Evolutionary conservation across 345 rosid species (phyloP).

Genomic region (Firmiana major): DNA sequence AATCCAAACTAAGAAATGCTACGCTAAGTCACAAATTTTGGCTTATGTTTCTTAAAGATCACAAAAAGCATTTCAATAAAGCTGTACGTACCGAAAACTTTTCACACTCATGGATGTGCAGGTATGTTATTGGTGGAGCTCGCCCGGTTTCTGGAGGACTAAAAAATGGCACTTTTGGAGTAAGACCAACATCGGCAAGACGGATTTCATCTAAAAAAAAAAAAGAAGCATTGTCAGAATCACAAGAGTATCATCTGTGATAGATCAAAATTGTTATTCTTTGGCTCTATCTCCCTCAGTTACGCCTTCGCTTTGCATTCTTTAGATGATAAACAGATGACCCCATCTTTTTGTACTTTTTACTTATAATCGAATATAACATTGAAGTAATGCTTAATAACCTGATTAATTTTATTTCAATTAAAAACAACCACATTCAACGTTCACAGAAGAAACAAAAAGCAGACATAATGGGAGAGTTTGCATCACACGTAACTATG

Average conservation of each 20-base stretch:
- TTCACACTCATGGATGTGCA: constrained; percentile 53
- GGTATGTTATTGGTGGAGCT: constrained; percentile 52
- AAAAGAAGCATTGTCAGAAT: background rate
- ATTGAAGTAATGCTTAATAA: background rate
- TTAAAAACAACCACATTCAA: background rate
- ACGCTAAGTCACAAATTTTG: background rate
- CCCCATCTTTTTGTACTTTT: background rate
- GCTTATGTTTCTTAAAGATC: background rate
- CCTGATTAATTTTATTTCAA: background rate
- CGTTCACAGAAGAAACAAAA: background rate
- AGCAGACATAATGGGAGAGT: background rate
- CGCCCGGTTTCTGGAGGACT: background rate
- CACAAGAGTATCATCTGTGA: background rate
- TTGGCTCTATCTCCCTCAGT: background rate
- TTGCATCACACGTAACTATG: background rate
- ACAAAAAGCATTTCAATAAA: background rate
- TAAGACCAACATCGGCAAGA: constrained; percentile 63
- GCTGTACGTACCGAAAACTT: constrained; percentile 68
- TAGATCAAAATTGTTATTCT: background rate
- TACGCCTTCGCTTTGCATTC: background rate
- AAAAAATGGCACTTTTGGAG: constrained; percentile 50
- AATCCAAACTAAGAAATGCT: background rate
- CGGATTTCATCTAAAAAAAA: constrained; percentile 48
- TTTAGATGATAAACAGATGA: background rate
- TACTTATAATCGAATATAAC: background rate